Percentiles rank a stretch among this genome's conserved stretches.
Evolutionary conservation across 768 basidiomycete species (phyloP).

Genomic region (Boletales sp.): DNA sequence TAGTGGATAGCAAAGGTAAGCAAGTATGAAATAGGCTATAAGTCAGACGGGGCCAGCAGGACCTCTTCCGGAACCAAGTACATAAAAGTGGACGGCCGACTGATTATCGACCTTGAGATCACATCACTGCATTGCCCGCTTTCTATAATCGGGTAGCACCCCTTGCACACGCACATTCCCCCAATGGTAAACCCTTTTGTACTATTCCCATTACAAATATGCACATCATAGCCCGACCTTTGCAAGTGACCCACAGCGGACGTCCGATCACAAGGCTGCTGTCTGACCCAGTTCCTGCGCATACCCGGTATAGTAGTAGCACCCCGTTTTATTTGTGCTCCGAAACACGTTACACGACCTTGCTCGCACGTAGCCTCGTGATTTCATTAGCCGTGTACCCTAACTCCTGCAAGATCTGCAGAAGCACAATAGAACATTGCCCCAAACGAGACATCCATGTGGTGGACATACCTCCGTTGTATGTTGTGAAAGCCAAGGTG

Average conservation of each 20-base stretch:
- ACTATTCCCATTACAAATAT: constrained; percentile 19
- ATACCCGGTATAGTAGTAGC: neutral
- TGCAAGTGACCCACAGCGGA: constrained; percentile 28
- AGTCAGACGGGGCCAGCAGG: constrained; percentile 20
- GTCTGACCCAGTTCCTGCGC: no score
- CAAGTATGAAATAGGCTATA: constrained; percentile 25
- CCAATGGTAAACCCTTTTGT: constrained; percentile 22
- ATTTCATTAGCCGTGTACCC: constrained; percentile 42
- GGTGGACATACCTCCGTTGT: constrained; percentile 58
- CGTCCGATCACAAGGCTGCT: constrained; percentile 14
- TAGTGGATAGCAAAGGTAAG: constrained; percentile 9
- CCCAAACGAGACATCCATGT: constrained; percentile 2
- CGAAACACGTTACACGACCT: constrained; percentile 35
- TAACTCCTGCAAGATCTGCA: constrained; percentile 40
- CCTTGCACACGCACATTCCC: constrained; percentile 11
- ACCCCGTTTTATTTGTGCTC: constrained; percentile 19
- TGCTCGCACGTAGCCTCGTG: constrained; percentile 38
- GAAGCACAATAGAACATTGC: constrained; percentile 2
- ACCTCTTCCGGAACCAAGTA: constrained; percentile 23
- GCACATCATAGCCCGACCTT: constrained; percentile 10
- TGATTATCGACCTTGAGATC: constrained; percentile 31
- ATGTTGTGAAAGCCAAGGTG: constrained; percentile 86
- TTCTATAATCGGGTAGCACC: constrained; percentile 17
- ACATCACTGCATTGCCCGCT: constrained; percentile 21
- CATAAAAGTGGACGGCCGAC: constrained; percentile 28